Evolutionary conservation across 1,139 yeast species (phyloP), one percentile per base, ranked within the genome.

Genomic region (Ashbya aceris): DNA sequence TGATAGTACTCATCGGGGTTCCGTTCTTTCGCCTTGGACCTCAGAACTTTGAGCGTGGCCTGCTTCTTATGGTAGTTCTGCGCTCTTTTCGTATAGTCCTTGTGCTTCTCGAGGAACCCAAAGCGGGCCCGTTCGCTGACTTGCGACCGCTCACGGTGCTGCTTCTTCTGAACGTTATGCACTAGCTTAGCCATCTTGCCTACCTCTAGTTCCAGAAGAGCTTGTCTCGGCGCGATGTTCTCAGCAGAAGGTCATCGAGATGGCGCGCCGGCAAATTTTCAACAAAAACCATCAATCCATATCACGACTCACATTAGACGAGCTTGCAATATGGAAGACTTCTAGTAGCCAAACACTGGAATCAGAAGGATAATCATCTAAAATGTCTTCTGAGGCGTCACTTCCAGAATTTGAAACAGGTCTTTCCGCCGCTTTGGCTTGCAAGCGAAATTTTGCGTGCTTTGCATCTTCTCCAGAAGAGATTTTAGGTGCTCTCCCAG

Each of bases 1-100:
- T 86, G 95, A 64, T 87, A 86, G 66, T 83, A 91, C 63, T 91
- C 98, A 71, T 91, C 97, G n/a, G 94, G 95, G 60, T 91, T 91
- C 53, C 87, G 74, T 37, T 73, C 72, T 36, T 71, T 68, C 1
- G 84, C 94, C 61, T 86, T 86, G 39, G 71, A 71, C 54, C 84
- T 76, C 49, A 91, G 72, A 1, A 82, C 73, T 64, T 83, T 83
- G 42, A 91, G 66, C 20, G 91, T 86, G 14, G 85, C 84, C 63
- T 91, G 89, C 59, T 91, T 91, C 63, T 77, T 74, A 64, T 91
- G 97, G 59, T 72, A 87, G 61, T 91, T 95, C 39, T 76, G 79
- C 1, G 97, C 94, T 64, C 98, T 77, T 39, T 86, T 74, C 54
- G 76, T 77, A 64, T 91, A 91, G 64, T 91, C 98, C 65, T 89